Evolutionary conservation across 2,329 filamentous ascomycete species (phyloP).

Genomic region (Hypoxylon sp.): DNA sequence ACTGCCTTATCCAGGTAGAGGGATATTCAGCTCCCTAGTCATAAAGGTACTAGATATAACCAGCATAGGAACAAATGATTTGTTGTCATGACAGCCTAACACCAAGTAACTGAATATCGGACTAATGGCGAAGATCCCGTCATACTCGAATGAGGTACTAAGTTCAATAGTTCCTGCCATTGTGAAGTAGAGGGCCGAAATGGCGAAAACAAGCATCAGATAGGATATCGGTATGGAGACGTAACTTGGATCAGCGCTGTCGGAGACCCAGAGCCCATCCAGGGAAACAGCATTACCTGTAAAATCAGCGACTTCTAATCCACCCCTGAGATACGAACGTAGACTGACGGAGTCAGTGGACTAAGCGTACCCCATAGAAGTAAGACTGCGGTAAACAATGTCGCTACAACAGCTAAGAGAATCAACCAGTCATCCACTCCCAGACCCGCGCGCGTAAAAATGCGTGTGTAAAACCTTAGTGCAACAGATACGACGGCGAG

Average conservation of each 20-base stretch:
- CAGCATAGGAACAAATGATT: neutral
- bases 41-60: neutral
- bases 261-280: slow-evolving; percentile 26
- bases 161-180: slow-evolving; percentile 48
- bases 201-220: slow-evolving; percentile 39
- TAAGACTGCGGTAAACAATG: slow-evolving; percentile 9
- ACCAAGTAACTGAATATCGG: slow-evolving; percentile 43
- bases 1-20: neutral
- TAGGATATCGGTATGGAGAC: slow-evolving; percentile 27
- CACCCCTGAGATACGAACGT: neutral
- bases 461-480: slow-evolving; percentile 37
- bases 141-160: slow-evolving; percentile 50
- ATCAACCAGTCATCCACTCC: slow-evolving; percentile 40
- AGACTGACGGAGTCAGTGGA: neutral
- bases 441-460: slow-evolving; percentile 27
- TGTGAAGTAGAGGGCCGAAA: slow-evolving; percentile 49
- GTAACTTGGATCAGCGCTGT: slow-evolving; percentile 30
- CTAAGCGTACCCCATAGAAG: slow-evolving; percentile 11
- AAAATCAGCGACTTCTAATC: neutral
- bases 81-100: neutral
- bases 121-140: slow-evolving; percentile 48
- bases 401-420: slow-evolving; percentile 16
- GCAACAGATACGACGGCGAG: slow-evolving; percentile 28
- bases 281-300: slow-evolving; percentile 33
- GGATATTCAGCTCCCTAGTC: neutral